These are phyloP conservation scores for Fusarium sp. DNA, from an alignment of 2,329 filamentous ascomycete species.

Conservation along the genomic window DNA sequence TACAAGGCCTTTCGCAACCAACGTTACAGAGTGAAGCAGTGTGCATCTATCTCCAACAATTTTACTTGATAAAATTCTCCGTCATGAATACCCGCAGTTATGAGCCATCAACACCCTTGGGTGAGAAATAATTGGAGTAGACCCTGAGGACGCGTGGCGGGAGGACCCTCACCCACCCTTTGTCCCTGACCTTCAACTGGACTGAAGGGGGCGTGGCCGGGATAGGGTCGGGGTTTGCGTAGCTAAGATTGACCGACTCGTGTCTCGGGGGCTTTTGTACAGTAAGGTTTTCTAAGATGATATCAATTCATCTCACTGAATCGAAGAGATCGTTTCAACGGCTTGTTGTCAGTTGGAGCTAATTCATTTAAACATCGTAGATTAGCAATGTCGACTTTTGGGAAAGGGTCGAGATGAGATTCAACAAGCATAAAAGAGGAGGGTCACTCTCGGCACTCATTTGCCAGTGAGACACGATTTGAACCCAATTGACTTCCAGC, in stretches of 20 bases:
- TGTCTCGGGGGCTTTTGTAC: slow-evolving; percentile 2
- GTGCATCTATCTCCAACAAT: slow-evolving; percentile 19
- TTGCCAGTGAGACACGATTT: slow-evolving; percentile 25
- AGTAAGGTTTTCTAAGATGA: slow-evolving; percentile 2
- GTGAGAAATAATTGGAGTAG: slow-evolving; percentile 25
- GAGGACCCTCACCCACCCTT: slow-evolving; percentile 29
- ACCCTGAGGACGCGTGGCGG: slow-evolving; percentile 44
- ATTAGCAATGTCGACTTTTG: slow-evolving; percentile 1
- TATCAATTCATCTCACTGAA: background rate
- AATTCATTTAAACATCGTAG: background rate
- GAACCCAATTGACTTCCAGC: slow-evolving; percentile 26
- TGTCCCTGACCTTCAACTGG: slow-evolving; percentile 13
- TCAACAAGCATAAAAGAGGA: slow-evolving; percentile 32
- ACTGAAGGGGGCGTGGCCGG: slow-evolving; percentile 28
- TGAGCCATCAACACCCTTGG: slow-evolving; percentile 17
- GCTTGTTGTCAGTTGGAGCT: background rate
- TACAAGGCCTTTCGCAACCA: slow-evolving; percentile 22
- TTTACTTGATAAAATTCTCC: slow-evolving; percentile 16
- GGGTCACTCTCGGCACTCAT: slow-evolving; percentile 32
- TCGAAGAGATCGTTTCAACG: background rate
- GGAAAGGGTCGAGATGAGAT: slow-evolving; percentile 24
- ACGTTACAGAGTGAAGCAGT: slow-evolving; percentile 29
- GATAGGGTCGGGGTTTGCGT: slow-evolving; percentile 11
- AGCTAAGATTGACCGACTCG: slow-evolving; percentile 17
- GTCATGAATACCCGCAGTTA: slow-evolving; percentile 12